phyloP scores from a whole-genome alignment of 106 monocot genomes.

The Phalaenopsis equestris region DNA sequence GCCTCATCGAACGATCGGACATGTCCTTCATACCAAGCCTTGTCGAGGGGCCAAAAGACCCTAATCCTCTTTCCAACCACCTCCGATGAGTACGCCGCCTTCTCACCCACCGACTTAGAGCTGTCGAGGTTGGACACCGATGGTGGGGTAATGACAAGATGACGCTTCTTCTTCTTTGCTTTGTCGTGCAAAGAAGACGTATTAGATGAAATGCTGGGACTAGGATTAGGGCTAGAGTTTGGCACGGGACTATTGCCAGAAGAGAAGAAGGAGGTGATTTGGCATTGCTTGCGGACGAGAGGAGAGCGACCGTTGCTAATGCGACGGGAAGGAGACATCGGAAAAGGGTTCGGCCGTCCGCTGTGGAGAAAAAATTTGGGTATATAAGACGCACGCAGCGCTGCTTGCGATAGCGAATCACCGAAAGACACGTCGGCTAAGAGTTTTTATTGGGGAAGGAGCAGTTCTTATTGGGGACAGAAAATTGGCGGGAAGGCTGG shows the following conservation, averaged over 20 bases:
- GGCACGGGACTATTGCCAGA: constrained; percentile 20
- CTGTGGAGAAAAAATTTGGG: neutral
- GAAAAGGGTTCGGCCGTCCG: neutral
- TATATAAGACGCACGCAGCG: neutral
- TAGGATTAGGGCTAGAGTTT: neutral
- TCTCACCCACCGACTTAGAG: constrained; percentile 10
- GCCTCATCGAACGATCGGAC: constrained; percentile 40
- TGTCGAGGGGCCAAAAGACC: constrained; percentile 78
- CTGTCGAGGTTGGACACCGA: constrained; percentile 11
- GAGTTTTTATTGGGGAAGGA: too few species aligned
- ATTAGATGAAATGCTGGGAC: constrained; percentile 1
- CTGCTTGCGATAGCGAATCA: too few species aligned
- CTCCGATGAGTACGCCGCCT: constrained; percentile 15
- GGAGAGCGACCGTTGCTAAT: constrained; percentile 82
- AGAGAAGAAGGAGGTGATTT: constrained; percentile 90
- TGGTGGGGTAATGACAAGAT: constrained; percentile 19
- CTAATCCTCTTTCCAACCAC: constrained; percentile 51
- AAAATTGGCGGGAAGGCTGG: constrained; percentile 30
- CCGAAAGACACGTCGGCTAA: too few species aligned
- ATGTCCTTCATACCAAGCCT: constrained; percentile 60
- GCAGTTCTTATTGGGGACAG: neutral
- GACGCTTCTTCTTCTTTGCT: constrained; percentile 25
- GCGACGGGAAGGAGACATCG: constrained; percentile 39
- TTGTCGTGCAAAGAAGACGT: constrained; percentile 16
- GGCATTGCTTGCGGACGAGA: constrained; percentile 72